Evolutionary conservation across 495 filamentous ascomycete species (phyloP).

Genomic region (Trichocladium antarcticum): DNA sequence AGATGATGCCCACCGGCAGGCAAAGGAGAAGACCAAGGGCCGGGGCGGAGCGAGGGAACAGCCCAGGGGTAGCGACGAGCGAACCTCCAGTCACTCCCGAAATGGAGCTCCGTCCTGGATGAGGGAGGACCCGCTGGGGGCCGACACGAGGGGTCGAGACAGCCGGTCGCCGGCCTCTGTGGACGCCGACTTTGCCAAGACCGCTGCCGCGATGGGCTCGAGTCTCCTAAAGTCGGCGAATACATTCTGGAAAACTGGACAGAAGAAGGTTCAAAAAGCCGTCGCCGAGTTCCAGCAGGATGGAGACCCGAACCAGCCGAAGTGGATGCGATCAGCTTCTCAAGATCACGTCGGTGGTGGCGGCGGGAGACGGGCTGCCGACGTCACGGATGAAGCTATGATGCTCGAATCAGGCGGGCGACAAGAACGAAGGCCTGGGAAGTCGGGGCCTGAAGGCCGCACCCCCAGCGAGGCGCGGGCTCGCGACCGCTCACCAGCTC

Average conservation of each 20-base stretch:
- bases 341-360: conserved; percentile 20
- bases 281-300: conserved; percentile 77
- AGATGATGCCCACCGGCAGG: conserved; percentile 71
- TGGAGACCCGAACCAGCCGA: conserved; percentile 70
- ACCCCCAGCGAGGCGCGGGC: conserved; percentile 19
- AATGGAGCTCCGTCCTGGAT: conserved; percentile 30
- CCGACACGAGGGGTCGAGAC: conserved; percentile 39
- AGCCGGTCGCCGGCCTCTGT: conserved; percentile 47
- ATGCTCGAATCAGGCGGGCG: conserved; percentile 65
- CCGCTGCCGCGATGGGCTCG: conserved; percentile 69
- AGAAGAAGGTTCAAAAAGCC: conserved; percentile 89
- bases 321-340: conserved; percentile 78
- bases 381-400: conserved; percentile 77
- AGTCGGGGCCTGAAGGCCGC: conserved; percentile 17
- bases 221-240: conserved; percentile 89
- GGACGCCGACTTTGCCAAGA: conserved; percentile 68
- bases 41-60: conserved; percentile 19
- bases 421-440: conserved; percentile 30
- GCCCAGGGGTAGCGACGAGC: conserved; percentile 15
- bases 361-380: conserved; percentile 14
- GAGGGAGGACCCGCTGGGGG: conserved; percentile 23
- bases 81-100: conserved; percentile 26
- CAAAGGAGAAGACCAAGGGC: conserved; percentile 43
- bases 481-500: conserved; percentile 39
- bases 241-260: conserved; percentile 83